These are phyloP conservation scores for Albifimbria verrucaria DNA, from an alignment of 2,329 filamentous ascomycete genomes.

Conservation along the genomic window DNA sequence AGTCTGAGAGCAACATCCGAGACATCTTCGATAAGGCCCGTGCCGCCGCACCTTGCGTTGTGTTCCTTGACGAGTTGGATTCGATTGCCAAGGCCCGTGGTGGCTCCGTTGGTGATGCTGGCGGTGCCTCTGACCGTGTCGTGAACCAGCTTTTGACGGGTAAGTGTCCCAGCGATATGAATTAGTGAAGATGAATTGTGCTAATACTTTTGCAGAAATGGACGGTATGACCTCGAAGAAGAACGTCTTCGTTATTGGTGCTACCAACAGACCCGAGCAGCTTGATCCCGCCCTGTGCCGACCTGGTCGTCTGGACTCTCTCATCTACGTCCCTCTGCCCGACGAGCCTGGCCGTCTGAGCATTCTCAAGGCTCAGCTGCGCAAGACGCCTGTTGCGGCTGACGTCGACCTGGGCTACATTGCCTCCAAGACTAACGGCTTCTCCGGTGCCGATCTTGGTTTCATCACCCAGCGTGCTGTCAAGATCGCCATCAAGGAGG, in stretches of 20 bases:
- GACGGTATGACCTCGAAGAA: conserved; percentile 99
- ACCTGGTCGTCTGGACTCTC: conserved; percentile 95
- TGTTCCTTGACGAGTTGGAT: conserved; percentile 98
- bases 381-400: conserved; percentile 88
- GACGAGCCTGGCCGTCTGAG: conserved; percentile 85
- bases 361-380: conserved; percentile 93
- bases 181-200: background rate
- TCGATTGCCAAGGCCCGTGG: conserved; percentile 99
- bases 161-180: conserved; percentile 42
- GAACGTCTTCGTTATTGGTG: conserved; percentile 99
- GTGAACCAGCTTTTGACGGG: conserved; percentile 98
- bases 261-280: conserved; percentile 97
- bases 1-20: conserved; percentile 99
- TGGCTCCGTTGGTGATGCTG: conserved; percentile 91
- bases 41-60: conserved; percentile 94
- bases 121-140: conserved; percentile 97
- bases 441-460: conserved; percentile 98
- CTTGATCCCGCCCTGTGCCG: conserved; percentile 97
- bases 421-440: conserved; percentile 94
- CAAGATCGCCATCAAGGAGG: conserved; percentile 99
- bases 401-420: conserved; percentile 92
- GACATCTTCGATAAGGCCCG: conserved; percentile 99
- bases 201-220: conserved; percentile 70
- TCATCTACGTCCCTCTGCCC: conserved; percentile 96
- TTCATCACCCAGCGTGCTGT: conserved; percentile 98